Base-by-base conservation (phyloP, 139 green algal genomes). In the Auxenochlorella pyrenoidosa region DNA sequence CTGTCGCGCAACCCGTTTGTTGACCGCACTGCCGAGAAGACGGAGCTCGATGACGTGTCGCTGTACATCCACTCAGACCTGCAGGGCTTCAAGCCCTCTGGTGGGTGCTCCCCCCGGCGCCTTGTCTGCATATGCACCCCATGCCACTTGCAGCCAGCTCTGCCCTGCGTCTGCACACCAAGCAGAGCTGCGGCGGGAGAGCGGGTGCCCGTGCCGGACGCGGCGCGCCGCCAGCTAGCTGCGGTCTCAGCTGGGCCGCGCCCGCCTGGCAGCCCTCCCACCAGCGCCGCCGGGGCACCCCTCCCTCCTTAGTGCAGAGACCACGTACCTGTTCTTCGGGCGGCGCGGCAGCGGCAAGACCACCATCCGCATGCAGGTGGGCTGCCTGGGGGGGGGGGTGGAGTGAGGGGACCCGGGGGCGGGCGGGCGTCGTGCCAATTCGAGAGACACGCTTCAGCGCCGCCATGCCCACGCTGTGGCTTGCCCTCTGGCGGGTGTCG, bases 1-100 rank as follows among this genome's bases (percentile, higher is more conserved):
- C 73, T 90, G 38, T 76, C 77, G 19, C 86, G 77, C 79, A 90
- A 90, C 73, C 87, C 87, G 5, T 90, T 97, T 84, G 95, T 90
- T 0, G 96, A 98, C 66, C 91, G 96, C 16, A 98, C 95, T 2
- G 96, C 95, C 1, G 96, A 98, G 85, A 97, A 96, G 77, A 97
- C 95, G 0, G 82, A 65, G 40, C 89, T 97, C 24, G 94, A 97
- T 83, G 63, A 87, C 8, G 91, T 90, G 1, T 94, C 92, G 0
- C 86, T 97, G 2, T 98, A 97, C 84, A 87, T 95, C 24, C 94
- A 95, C 82, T 94, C 89, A 4, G 96, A 98, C 87, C 86, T 97
- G 71, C 91, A 94, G 16, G 94, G 91, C 28, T 96, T 98, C 77
- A 86, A 87, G 36, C 95, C 95, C 19, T 96, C 90, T 47, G 85